Percentiles rank a stretch among this genome's conserved stretches.
Evolutionary conservation across 1,284 basidiomycete species (phyloP).

Genomic region (Cryptococcus sp.): DNA sequence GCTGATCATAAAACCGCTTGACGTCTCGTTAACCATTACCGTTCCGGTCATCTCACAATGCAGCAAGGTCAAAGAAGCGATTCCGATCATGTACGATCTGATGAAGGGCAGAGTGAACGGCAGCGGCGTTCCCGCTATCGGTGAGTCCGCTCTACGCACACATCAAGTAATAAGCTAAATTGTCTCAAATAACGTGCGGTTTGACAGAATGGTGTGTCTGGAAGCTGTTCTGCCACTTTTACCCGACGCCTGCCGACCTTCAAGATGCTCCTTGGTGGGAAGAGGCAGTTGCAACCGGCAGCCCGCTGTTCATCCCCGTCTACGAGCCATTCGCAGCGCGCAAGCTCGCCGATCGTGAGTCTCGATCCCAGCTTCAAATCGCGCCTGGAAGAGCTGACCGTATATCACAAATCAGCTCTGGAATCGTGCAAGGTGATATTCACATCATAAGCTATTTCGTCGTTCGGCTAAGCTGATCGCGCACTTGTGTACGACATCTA

Average conservation of each 20-base stretch:
- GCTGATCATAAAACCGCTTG: no score
- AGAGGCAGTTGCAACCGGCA: slow-evolving; percentile 5
- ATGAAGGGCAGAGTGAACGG: slow-evolving; percentile 10
- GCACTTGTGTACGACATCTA: background rate
- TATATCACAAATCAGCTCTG: slow-evolving; percentile 1
- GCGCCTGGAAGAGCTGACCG: no score
- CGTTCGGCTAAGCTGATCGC: no score
- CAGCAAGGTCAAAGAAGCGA: slow-evolving; percentile 13
- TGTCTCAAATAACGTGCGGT: background rate
- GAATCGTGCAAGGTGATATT: slow-evolving; percentile 1
- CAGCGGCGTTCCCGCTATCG: slow-evolving; percentile 9
- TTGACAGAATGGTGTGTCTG: slow-evolving; percentile 16
- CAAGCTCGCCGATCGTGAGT: slow-evolving; percentile 11
- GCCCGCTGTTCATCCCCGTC: slow-evolving; percentile 8
- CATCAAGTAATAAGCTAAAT: no score
- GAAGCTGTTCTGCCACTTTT: slow-evolving; percentile 12
- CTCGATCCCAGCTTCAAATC: background rate
- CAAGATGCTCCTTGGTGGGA: slow-evolving; percentile 8
- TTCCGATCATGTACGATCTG: slow-evolving; percentile 7
- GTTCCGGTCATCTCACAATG: background rate
- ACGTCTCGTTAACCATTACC: background rate
- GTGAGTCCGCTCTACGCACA: background rate
- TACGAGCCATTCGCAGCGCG: slow-evolving; percentile 9
- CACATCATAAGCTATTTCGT: no score
- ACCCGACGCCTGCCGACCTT: slow-evolving; percentile 6